Evolutionary conservation across 2,329 filamentous ascomycete genomes (phyloP), one percentile per base, ranked within the genome.

Genomic region (Xylariaceae sp.): DNA sequence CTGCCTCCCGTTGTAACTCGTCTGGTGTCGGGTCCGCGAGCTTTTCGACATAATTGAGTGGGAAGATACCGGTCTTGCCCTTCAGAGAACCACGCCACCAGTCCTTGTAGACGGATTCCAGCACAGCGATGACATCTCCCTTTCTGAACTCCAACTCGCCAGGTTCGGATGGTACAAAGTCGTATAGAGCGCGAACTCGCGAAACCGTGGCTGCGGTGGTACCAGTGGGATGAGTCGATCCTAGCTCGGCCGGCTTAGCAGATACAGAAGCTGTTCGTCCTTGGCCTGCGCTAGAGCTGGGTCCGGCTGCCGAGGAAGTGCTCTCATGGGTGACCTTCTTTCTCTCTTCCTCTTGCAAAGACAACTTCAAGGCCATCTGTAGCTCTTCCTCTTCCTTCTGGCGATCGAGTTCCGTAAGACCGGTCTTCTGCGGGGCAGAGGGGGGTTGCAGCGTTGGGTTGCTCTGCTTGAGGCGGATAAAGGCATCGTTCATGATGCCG

Each of bases 31-130:
- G 94, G 71, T 99, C 94, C 57, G 92, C 87, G 64, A 99, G 80
- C 75, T 99, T 99, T 77, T 99, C 94, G 13, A 99, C 94, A 71
- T 99, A 99, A 77, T 99, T 99, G 65, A 99, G 82, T 5, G 94
- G 94, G 75, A 99, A 99, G 65, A 99, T 99, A 67, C 94, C 94
- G 5, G 92, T 97, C 74, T 97, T 91, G 17, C 94, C 94, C 71
- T 92, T 87, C 60, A 99, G 78, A 48, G 92, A 96, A 1, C 94
- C 94, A 68, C 96, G 93, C 94, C 94, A 99, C 94, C 94, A 99
- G 74, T 99, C 94, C 75, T 97, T 99, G 78, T 95, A 99, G 1
- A 97, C 94, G 1, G 92, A 97, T 75, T 97, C 94, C 47, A 99
- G 81, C 13, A 99, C 94, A 1, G 94, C 93, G 73, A 99, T 99